These are phyloP conservation scores for Sporobolomyces roseus DNA, from an alignment of 768 basidiomycete species.

Conservation along the genomic window DNA sequence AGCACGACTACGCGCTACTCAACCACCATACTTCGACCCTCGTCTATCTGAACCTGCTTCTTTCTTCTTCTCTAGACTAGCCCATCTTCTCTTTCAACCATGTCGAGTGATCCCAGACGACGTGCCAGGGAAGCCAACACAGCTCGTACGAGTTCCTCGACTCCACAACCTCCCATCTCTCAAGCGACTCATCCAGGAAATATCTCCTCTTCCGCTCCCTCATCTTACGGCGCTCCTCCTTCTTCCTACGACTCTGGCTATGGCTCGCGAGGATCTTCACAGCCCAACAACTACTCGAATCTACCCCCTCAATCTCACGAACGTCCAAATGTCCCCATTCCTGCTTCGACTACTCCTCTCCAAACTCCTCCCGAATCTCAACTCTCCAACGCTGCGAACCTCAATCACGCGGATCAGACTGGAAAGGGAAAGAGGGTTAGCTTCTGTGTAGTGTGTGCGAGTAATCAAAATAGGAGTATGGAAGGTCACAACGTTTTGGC, in stretches of 20 bases:
- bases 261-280: neutral
- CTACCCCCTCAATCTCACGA: neutral
- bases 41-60: too few relatives aligned
- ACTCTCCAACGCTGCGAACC: neutral
- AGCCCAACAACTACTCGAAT: neutral
- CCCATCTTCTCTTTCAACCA: neutral
- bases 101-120: constrained; percentile 28
- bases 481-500: constrained; percentile 87
- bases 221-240: constrained; percentile 8
- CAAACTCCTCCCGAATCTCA: constrained; percentile 21
- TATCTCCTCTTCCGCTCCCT: too few relatives aligned
- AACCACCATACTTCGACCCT: too few relatives aligned
- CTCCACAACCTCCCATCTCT: neutral
- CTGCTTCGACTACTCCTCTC: constrained; percentile 2
- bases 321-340: neutral
- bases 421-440: constrained; percentile 47
- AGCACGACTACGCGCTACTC: too few relatives aligned
- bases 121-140: constrained; percentile 17
- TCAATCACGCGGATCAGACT: neutral
- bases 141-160: constrained; percentile 4
- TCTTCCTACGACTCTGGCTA: neutral
- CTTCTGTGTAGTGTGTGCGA: constrained; percentile 99
- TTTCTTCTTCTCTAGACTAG: too few relatives aligned
- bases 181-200: neutral
- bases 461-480: constrained; percentile 67